Base-by-base conservation (phyloP, 495 filamentous ascomycete species). In the Hypomontagnella submonticulosa region DNA sequence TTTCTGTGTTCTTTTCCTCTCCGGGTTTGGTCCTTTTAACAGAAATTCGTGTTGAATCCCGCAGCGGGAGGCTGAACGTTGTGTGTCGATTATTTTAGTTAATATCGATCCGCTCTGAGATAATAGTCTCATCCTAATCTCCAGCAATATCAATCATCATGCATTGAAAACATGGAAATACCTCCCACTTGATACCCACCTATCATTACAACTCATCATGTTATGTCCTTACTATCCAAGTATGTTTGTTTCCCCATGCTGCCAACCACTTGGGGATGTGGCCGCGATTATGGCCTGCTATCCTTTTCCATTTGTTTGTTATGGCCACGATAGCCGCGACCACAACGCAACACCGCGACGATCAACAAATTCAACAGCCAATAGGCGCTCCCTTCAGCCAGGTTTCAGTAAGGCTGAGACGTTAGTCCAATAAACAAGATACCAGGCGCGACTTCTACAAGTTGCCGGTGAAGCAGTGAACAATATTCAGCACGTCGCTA, bases 251-350 rank as follows among this genome's bases (percentile, higher is more conserved):
- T 60, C 49, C n/a, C 30, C 19, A 18, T 23, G 12, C 13, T 48
- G 18, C 48, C 13, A 19, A 23, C 13, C 15, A 12, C 42, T 51
- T 20, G 23, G 10, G 33, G 32, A n/a, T 18, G 10, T 16, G 57
- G 57, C 58, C 57, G 58, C 47, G 57, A 54, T 62, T 19, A 34
- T 43, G 64, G 64, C 41, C 47, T 27, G 12, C 33, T 57, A 37
- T 54, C 16, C 19, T 52, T 46, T 37, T 19, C 32, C 37, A 27
- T 11, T 40, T 60, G 42, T 69, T 63, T 59, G 44, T 63, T 51
- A 47, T 55, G 66, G 48, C 20, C 54, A 38, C 50, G 18, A 41
- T 42, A 11, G 3, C 23, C 3, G 23, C 54, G 54, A 37, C 48
- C 54, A 63, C 15, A 32, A 42, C 47, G 51, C 49, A 58, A 20